These are phyloP conservation scores for Candida vartiovaarae DNA, from an alignment of 805 yeast genomes.

Conservation along the genomic window DNA sequence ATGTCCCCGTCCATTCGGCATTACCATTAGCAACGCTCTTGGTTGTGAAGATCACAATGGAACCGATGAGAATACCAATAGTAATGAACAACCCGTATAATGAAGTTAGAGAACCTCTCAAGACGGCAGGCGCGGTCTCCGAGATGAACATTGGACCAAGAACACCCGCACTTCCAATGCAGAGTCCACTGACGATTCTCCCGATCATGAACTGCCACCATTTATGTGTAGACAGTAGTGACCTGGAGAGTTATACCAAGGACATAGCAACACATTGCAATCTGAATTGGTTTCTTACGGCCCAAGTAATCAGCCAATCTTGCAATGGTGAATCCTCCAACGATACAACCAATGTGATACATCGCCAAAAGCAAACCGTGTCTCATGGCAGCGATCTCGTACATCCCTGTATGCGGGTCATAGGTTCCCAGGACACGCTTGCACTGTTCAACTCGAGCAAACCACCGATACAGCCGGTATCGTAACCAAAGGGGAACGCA, in stretches of 20 bases:
- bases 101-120: slow-evolving; percentile 63
- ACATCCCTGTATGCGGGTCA: slow-evolving; percentile 31
- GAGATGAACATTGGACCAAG: slow-evolving; percentile 65
- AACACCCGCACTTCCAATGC: slow-evolving; percentile 69
- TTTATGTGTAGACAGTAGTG: slow-evolving; percentile 32
- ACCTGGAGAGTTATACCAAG: slow-evolving; percentile 56
- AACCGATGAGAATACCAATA: slow-evolving; percentile 60
- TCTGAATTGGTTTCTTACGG: slow-evolving; percentile 50
- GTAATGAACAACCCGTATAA: slow-evolving; percentile 60
- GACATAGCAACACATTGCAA: slow-evolving; percentile 47
- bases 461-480: slow-evolving; percentile 73
- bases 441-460: slow-evolving; percentile 54
- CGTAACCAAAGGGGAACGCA: slow-evolving; percentile 71
- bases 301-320: slow-evolving; percentile 55
- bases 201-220: slow-evolving; percentile 66
- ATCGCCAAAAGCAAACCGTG: slow-evolving; percentile 45
- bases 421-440: slow-evolving; percentile 41
- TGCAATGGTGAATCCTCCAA: slow-evolving; percentile 58
- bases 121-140: slow-evolving; percentile 57
- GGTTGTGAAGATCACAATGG: slow-evolving; percentile 54
- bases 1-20: slow-evolving; percentile 65
- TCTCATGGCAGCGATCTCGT: slow-evolving; percentile 3
- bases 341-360: slow-evolving; percentile 64
- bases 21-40: slow-evolving; percentile 30
- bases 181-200: slow-evolving; percentile 61